Evolutionary conservation across 176 grass and related monocot genomes (phyloP).

Genomic region (Elaeis guineensis): DNA sequence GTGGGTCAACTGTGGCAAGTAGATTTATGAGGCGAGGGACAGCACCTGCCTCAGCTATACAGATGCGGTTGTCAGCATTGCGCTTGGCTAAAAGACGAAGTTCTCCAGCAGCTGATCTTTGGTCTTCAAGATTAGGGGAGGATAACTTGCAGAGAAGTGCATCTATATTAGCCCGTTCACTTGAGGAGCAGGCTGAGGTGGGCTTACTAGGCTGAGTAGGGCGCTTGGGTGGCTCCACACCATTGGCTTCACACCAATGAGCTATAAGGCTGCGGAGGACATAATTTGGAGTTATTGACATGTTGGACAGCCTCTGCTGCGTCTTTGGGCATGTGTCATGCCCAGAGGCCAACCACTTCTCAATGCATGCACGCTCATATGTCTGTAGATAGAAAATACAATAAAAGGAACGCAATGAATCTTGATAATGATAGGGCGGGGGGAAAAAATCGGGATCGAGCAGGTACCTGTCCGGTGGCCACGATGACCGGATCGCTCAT

Average conservation of each 20-base stretch:
- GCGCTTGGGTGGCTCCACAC: slow-evolving; percentile 64
- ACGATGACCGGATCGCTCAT: slow-evolving; percentile 97
- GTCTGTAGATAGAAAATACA: slow-evolving; percentile 3
- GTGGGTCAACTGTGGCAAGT: slow-evolving; percentile 42
- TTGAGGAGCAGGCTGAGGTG: slow-evolving; percentile 28
- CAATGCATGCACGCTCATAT: slow-evolving; percentile 10
- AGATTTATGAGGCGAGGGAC: slow-evolving; percentile 62
- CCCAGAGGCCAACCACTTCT: slow-evolving; percentile 14
- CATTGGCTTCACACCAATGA: slow-evolving; percentile 62
- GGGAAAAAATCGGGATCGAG: too few relatives aligned
- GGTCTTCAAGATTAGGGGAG: slow-evolving; percentile 47
- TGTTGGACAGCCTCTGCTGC: slow-evolving; percentile 10
- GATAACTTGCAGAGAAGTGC: slow-evolving; percentile 57
- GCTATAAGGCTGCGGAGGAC: slow-evolving; percentile 16
- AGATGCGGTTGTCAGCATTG: slow-evolving; percentile 65
- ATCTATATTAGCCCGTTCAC: slow-evolving; percentile 59
- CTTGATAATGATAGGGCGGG: too few relatives aligned
- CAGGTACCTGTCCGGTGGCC: slow-evolving; percentile 22
- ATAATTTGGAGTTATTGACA: slow-evolving; percentile 10
- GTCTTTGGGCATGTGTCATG: slow-evolving; percentile 19
- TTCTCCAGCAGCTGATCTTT: slow-evolving; percentile 59
- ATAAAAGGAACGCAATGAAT: background rate
- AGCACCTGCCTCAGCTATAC: slow-evolving; percentile 84
- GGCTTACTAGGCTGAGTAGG: slow-evolving; percentile 25
- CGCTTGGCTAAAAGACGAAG: slow-evolving; percentile 79